phyloP scores from a whole-genome alignment of 225 moss, liverwort and hornwort species.

The Thuidium tamariscinum region DNA sequence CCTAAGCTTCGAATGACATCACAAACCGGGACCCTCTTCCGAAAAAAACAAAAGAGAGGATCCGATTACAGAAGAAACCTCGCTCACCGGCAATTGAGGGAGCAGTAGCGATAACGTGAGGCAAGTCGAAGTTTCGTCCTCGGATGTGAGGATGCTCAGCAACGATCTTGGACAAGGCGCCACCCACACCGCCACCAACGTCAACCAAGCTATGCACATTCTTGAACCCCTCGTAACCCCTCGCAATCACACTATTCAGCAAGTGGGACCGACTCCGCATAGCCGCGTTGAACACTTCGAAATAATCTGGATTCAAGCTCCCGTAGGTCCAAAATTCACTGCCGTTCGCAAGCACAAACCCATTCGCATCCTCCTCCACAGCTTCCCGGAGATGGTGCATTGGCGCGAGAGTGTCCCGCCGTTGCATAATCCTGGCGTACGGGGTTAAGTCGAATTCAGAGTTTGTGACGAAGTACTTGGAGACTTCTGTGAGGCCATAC shows the following conservation, averaged over 20 bases:
- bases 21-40: background rate
- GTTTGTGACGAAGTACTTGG: background rate
- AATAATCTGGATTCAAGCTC: background rate
- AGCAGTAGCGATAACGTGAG: conserved; percentile 2
- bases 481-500: background rate
- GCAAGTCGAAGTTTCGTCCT: conserved; percentile 12
- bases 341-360: background rate
- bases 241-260: background rate
- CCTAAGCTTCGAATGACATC: too few species aligned
- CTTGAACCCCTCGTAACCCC: background rate
- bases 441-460: background rate
- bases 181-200: conserved; percentile 19
- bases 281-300: background rate
- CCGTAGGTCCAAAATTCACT: background rate
- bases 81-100: background rate
- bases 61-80: background rate
- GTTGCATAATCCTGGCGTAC: background rate
- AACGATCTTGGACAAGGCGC: background rate
- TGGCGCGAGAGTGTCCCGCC: background rate
- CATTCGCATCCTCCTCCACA: background rate
- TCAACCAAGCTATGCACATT: conserved; percentile 3
- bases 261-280: background rate
- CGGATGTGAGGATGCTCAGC: conserved; percentile 1
- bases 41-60: too few species aligned
- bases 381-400: background rate